These are phyloP conservation scores for Metarhizium guizhouense DNA, from an alignment of 2,329 filamentous ascomycete species.

Conservation along the genomic window DNA sequence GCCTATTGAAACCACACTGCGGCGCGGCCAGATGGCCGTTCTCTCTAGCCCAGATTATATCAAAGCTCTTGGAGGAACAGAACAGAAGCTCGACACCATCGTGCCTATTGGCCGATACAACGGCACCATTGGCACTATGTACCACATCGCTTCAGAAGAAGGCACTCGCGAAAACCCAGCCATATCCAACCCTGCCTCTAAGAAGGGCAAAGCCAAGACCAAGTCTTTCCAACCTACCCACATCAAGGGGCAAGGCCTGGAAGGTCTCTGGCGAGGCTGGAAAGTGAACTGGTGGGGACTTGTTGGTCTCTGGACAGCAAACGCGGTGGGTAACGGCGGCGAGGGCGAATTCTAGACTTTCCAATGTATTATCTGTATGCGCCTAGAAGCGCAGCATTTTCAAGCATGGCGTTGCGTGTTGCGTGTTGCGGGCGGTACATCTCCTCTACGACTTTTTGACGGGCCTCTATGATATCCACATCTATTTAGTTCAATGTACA, in stretches of 20 bases:
- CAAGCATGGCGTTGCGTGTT: constrained; percentile 5
- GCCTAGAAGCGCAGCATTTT: neutral
- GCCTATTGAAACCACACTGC: constrained; percentile 83
- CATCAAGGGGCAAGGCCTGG: constrained; percentile 56
- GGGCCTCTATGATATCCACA: constrained; percentile 27
- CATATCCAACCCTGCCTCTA: constrained; percentile 22
- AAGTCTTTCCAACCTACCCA: constrained; percentile 24
- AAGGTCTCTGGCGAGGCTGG: constrained; percentile 66
- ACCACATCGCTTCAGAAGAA: constrained; percentile 76
- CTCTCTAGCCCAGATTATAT: constrained; percentile 46
- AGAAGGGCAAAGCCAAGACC: constrained; percentile 22
- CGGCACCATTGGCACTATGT: constrained; percentile 88
- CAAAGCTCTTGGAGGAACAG: constrained; percentile 35
- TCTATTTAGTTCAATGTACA: constrained; percentile 10
- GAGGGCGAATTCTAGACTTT: constrained; percentile 47
- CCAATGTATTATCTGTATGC: constrained; percentile 6
- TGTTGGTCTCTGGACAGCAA: constrained; percentile 64
- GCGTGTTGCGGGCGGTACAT: neutral
- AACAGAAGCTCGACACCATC: constrained; percentile 55
- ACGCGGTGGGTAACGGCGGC: constrained; percentile 51
- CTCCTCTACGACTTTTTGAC: constrained; percentile 5
- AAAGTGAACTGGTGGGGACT: constrained; percentile 71
- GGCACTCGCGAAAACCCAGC: constrained; percentile 45
- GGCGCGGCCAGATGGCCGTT: constrained; percentile 75
- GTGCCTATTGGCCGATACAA: constrained; percentile 72